A percentile compares a stretch with the other conserved stretches of the same genome.
These are phyloP conservation scores for Solidago caesia DNA, from an alignment of 129 eudicot species.

Conservation along the genomic window DNA sequence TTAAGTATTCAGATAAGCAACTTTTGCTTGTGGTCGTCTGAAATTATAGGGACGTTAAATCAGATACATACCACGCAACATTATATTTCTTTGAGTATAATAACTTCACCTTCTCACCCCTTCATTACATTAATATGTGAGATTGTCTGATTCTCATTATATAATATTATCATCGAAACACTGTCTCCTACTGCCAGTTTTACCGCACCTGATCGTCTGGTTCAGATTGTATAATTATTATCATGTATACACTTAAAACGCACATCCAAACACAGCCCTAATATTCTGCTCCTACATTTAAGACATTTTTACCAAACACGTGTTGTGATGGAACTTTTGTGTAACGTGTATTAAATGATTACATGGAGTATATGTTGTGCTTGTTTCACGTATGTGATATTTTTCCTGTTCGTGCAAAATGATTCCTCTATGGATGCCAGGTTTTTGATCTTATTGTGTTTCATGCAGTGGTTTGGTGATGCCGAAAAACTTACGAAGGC, in stretches of 20 bases:
- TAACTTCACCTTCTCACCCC: neutral
- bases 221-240: no score
- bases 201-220: no score
- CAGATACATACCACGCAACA: neutral
- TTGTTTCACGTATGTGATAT: neutral
- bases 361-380: neutral
- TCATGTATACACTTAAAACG: no score
- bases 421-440: neutral
- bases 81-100: neutral
- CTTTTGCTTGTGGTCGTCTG: neutral
- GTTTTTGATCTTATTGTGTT: neutral
- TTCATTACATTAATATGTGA: neutral
- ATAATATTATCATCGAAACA: no score
- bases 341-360: neutral
- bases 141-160: no score
- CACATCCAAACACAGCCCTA: no score
- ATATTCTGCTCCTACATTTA: no score
- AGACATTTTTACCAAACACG: no score
- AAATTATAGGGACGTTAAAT: neutral
- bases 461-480: constrained; percentile 96
- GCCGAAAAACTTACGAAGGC: constrained; percentile 98
- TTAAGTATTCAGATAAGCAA: neutral
- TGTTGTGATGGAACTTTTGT: neutral
- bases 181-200: no score
- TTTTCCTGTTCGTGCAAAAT: neutral